Conservation (phyloP, 345 rosid species). For the Salix brachista region DNA sequence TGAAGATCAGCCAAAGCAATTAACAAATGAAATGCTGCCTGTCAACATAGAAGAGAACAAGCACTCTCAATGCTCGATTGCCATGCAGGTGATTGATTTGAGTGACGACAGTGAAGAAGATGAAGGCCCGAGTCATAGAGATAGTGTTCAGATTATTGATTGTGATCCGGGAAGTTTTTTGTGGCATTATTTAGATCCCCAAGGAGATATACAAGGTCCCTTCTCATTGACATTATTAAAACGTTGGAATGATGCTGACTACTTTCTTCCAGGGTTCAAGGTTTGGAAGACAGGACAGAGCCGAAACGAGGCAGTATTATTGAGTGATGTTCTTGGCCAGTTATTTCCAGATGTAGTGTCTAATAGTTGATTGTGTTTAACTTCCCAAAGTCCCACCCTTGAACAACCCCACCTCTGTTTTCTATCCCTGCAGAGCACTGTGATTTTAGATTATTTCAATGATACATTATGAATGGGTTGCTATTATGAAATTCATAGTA, state of each 20-base stretch:
- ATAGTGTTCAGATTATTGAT: slow-evolving; percentile 1
- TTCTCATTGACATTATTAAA: slow-evolving; percentile 53
- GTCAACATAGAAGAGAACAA: neutral
- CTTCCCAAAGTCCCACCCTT: too few species aligned
- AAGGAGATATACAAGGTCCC: slow-evolving; percentile 58
- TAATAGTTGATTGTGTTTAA: neutral
- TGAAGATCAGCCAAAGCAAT: slow-evolving; percentile 9
- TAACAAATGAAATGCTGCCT: neutral
- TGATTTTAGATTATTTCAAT: too few species aligned
- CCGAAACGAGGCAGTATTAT: slow-evolving; percentile 37
- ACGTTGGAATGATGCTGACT: slow-evolving; percentile 47
- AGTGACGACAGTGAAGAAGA: slow-evolving; percentile 47
- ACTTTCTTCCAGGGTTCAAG: slow-evolving; percentile 55
- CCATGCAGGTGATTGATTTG: slow-evolving; percentile 45
- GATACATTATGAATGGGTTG: too few species aligned
- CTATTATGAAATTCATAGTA: too few species aligned
- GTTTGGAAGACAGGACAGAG: slow-evolving; percentile 61
- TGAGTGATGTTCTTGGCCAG: slow-evolving; percentile 33
- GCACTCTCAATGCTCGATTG: neutral
- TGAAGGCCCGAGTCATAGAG: slow-evolving; percentile 11
- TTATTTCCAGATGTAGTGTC: slow-evolving; percentile 1
- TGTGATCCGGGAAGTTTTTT: slow-evolving; percentile 20
- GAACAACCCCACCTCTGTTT: too few species aligned
- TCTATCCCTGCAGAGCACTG: too few species aligned
- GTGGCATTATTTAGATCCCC: slow-evolving; percentile 73